Conservation (phyloP, 2,329 filamentous ascomycete species). For the Colletotrichum sp. region DNA sequence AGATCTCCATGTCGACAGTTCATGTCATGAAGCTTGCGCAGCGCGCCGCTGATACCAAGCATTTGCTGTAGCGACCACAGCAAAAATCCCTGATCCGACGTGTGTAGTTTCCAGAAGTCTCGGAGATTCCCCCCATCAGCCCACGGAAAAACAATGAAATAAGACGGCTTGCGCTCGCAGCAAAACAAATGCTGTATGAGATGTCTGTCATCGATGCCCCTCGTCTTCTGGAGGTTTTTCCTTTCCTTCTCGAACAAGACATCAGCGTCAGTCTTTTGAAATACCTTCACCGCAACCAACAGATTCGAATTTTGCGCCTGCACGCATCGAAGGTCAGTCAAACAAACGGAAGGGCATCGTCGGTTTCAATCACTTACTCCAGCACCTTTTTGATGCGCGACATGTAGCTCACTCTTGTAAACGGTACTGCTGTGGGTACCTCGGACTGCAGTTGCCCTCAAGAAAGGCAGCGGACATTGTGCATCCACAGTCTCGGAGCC, state of each 20-base stretch:
- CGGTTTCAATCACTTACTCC: neutral
- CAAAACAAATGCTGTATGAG: neutral
- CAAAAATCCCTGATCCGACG: neutral
- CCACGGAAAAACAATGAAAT: neutral
- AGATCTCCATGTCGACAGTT: constrained; percentile 5
- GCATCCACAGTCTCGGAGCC: neutral
- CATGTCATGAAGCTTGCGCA: neutral
- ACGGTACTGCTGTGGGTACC: neutral
- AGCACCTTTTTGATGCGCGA: neutral
- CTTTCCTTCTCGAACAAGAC: neutral
- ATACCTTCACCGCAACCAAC: neutral
- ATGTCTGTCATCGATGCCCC: neutral
- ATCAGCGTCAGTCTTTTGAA: no score
- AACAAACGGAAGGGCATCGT: no score
- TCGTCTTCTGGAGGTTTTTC: neutral
- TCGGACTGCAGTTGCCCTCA: neutral
- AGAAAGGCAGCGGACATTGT: neutral
- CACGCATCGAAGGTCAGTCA: no score
- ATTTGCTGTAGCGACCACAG: neutral
- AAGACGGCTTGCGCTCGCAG: neutral
- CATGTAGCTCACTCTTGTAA: neutral
- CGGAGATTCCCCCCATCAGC: neutral
- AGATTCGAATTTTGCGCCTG: neutral
- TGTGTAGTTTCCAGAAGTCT: neutral
- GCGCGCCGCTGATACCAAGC: neutral